Evolutionary conservation across 306 rosid genomes (phyloP).

Genomic region (Lathyrus oleraceus): DNA sequence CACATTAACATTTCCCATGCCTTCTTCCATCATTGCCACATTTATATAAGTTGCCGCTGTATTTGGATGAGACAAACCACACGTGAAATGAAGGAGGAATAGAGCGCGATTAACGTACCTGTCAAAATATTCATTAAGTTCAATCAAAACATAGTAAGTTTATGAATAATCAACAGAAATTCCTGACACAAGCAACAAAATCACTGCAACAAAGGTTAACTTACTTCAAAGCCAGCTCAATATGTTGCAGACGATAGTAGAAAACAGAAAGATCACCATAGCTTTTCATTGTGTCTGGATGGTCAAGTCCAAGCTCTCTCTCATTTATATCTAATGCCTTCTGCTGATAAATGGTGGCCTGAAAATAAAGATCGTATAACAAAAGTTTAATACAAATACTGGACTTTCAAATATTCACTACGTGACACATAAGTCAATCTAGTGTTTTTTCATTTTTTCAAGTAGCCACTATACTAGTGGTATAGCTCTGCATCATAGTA

Average conservation of each 20-base stretch:
- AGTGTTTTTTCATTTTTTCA: background rate
- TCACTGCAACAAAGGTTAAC: slow-evolving; percentile 36
- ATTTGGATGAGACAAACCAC: slow-evolving; percentile 95
- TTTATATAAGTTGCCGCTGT: slow-evolving; percentile 97
- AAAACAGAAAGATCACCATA: slow-evolving; percentile 98
- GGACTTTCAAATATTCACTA: background rate
- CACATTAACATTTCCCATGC: slow-evolving; percentile 92
- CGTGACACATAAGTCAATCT: background rate
- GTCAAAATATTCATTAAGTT: slow-evolving; percentile 29
- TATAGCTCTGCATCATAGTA: background rate
- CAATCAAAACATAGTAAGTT: slow-evolving; percentile 33
- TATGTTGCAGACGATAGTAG: slow-evolving; percentile 91
- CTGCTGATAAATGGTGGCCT: slow-evolving; percentile 97
- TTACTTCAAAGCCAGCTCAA: slow-evolving; percentile 94
- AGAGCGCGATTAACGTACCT: slow-evolving; percentile 96
- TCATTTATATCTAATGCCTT: slow-evolving; percentile 94
- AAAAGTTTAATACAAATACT: background rate
- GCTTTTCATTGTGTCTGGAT: slow-evolving; percentile 99
- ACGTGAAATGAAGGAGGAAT: slow-evolving; percentile 92
- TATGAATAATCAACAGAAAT: slow-evolving; percentile 29
- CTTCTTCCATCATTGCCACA: slow-evolving; percentile 99
- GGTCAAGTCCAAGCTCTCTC: slow-evolving; percentile 97
- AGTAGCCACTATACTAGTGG: background rate
- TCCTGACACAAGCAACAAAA: slow-evolving; percentile 27
- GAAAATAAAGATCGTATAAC: slow-evolving; percentile 17